Evolutionary conservation across 1,284 basidiomycete species (phyloP), one percentile per base, ranked within the genome.

Genomic region (Irpex sp.): DNA sequence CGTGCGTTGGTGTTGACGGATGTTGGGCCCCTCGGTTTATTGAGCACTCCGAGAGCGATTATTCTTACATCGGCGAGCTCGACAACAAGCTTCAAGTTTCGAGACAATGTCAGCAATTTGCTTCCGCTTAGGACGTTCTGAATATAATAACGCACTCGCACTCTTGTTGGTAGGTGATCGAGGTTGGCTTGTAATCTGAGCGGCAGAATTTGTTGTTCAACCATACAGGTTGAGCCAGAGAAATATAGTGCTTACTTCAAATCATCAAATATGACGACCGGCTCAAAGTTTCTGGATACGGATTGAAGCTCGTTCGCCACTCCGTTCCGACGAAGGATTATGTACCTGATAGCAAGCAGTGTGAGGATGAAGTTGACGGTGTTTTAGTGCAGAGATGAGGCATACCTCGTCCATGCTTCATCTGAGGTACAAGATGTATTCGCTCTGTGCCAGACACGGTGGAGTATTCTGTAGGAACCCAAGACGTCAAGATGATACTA

Each of bases 331-430:
- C 89, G 90, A 61, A 93, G 72, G 46, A 88, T 81, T 63, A 93
- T 80, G 67, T 90, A 92, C 70, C 89, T 92, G 63, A 62, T 50
- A 21, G 21, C 21, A 17, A 53, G 39, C 26, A 43, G 35, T 37
- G 54, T 53, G 56, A 33, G 21, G 58, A 35, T 55, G 19, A 31
- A 17, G 47, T 17, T 51, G 15, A 54, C 33, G n/a, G 21, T 43
- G 55, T 59, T 26, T 50, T 63, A 59, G 72, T 50, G 70, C 68
- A 59, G 15, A 4, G 8, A 39, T 61, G 57, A 61, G 9, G 68
- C 79, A 66, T 70, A 92, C 88, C 86, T 90, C 54, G 90, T 92
- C 90, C 91, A 93, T 21, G 89, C 78, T 75, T 93, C 91, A 67
- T 91, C 89, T 5, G 83, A 74, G n/a, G 89, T 91, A 70, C 91